phyloP scores from a whole-genome alignment of 306 rosid species.

The Leucaena leucocephala region DNA sequence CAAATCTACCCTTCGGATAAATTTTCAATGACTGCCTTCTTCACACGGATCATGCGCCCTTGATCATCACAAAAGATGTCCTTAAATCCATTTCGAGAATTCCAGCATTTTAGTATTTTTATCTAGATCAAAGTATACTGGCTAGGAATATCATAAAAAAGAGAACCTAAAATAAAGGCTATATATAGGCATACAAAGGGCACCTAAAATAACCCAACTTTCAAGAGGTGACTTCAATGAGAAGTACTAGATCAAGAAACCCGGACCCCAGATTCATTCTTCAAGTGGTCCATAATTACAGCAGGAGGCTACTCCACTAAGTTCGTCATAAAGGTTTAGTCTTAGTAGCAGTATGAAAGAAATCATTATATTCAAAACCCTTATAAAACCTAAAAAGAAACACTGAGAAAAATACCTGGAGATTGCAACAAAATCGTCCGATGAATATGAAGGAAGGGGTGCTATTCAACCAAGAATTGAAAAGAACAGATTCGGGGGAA shows the following conservation, averaged over 20 bases:
- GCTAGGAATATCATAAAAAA: too few species aligned
- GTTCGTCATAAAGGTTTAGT: not conserved
- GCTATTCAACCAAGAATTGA: not conserved
- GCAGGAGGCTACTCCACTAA: not conserved
- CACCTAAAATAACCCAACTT: too few species aligned
- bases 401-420: constrained; percentile 24
- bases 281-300: not conserved
- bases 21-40: not conserved
- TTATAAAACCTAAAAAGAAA: not conserved
- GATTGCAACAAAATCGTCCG: not conserved
- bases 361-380: not conserved
- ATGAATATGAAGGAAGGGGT: not conserved
- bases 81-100: not conserved
- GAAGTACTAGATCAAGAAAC: not conserved
- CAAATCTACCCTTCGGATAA: not conserved
- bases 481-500: not conserved
- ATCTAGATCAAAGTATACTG: too few species aligned
- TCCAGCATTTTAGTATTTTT: too few species aligned
- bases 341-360: not conserved
- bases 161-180: too few species aligned
- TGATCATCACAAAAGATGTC: not conserved
- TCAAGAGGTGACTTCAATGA: too few species aligned
- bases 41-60: not conserved
- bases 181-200: not conserved
- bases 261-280: not conserved